Percentiles rank a stretch among this genome's conserved stretches.
phyloP scores from a whole-genome alignment of 2,329 filamentous ascomycete genomes.

The Talaromyces sp. region DNA sequence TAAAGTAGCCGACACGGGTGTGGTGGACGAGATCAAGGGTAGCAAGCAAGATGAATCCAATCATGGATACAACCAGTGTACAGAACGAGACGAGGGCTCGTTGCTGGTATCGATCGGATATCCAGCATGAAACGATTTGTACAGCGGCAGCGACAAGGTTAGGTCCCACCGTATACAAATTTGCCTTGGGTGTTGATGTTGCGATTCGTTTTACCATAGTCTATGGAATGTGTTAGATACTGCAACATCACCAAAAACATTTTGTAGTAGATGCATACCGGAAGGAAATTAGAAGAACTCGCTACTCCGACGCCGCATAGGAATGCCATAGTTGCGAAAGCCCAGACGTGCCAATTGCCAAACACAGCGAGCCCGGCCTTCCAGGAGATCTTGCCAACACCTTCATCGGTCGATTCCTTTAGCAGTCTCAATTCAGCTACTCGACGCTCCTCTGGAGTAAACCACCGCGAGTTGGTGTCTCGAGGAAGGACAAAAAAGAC shows the following conservation, averaged over 20 bases:
- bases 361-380: background rate
- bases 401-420: conserved; percentile 1
- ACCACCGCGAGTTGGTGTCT: conserved; percentile 34
- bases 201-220: conserved; percentile 43
- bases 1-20: conserved; percentile 7
- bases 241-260: background rate
- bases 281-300: conserved; percentile 8
- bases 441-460: conserved; percentile 26
- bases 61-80: conserved; percentile 4
- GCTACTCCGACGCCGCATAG: conserved; percentile 7
- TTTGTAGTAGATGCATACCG: background rate
- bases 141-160: conserved; percentile 47
- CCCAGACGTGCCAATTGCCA: conserved; percentile 4
- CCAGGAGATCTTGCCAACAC: conserved; percentile 6
- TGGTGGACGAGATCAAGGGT: conserved; percentile 9
- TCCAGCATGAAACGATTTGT: conserved; percentile 8
- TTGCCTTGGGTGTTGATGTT: conserved; percentile 43
- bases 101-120: conserved; percentile 9
- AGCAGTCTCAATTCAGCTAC: conserved; percentile 2
- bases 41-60: conserved; percentile 3
- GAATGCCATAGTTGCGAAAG: conserved; percentile 7
- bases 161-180: conserved; percentile 47
- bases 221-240: background rate
- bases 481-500: conserved; percentile 29
- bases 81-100: conserved; percentile 3